These are phyloP conservation scores for Melastoma candidum DNA, from an alignment of 441 rosid species.

Conservation along the genomic window DNA sequence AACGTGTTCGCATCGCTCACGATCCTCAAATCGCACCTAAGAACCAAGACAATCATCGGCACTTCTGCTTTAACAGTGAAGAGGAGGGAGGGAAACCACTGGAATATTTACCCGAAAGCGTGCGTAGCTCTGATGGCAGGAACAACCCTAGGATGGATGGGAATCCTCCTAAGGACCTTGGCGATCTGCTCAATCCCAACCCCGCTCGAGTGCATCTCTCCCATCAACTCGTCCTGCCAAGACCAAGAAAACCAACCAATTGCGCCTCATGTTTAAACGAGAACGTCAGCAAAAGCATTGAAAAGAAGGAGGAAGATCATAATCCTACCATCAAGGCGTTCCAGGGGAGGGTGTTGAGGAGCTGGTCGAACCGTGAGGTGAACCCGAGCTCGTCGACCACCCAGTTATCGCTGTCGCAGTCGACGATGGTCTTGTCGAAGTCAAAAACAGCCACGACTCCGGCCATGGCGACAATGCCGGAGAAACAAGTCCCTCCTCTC, in stretches of 20 bases:
- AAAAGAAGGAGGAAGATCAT: background rate
- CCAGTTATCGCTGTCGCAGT: conserved; percentile 69
- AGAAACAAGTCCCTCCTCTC: no score
- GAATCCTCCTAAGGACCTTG: conserved; percentile 25
- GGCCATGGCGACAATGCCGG: conserved; percentile 14
- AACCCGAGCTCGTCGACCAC: conserved; percentile 59
- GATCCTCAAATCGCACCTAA: conserved; percentile 27
- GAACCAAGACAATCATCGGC: background rate
- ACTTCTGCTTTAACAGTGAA: background rate
- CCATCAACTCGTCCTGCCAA: conserved; percentile 36
- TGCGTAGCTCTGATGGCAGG: conserved; percentile 49
- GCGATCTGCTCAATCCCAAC: conserved; percentile 32
- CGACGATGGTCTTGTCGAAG: conserved; percentile 72
- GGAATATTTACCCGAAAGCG: conserved; percentile 34
- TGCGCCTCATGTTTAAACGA: background rate
- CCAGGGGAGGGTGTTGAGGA: conserved; percentile 24
- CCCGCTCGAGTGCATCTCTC: conserved; percentile 32
- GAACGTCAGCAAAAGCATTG: background rate
- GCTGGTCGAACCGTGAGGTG: conserved; percentile 24
- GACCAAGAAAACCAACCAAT: background rate
- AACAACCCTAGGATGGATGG: conserved; percentile 47
- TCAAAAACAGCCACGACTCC: conserved; percentile 49
- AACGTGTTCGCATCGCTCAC: conserved; percentile 31
- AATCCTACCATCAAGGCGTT: conserved; percentile 23
- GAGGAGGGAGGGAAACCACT: background rate